Evolutionary conservation across 768 basidiomycete species (phyloP), one percentile per base, ranked within the genome.

Genomic region (Rhodotorula kratochvilovae): DNA sequence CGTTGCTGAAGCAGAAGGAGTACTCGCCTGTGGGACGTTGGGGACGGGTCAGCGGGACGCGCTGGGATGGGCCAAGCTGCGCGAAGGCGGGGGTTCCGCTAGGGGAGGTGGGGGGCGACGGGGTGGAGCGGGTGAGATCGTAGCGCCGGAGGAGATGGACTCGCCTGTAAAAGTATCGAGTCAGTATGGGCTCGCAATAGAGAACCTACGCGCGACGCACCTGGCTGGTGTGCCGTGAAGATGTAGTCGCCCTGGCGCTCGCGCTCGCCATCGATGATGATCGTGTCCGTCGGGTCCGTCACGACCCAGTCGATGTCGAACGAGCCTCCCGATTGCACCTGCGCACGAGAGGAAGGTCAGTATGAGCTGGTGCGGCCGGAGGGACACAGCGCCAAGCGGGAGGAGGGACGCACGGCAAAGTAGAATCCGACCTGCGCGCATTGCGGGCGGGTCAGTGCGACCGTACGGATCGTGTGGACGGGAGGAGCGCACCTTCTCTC

Each of bases 201-300:
- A 2, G 3, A 19, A 8, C 19, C 13, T 1, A 86, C 21, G 33
- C 15, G 1, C 4, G 23, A 35, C 55, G 55, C 21, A 56, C 55
- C 55, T 29, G 51, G 13, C 19, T 86, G 31, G 82, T 96, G 95
- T 29, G 92, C 96, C 7, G 96, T 98, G 72, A 98, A 85, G 65
- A 99, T 91, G 78, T 89, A 98, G 86, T 99, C 96, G 45, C 96
- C 96, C 75, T 96, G 92, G 43, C 91, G 88, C 78, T 98, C 95
- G 36, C 89, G 87, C 76, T 85, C 82, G 63, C 93, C 96, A 62
- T 94, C 90, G 57, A 99, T 86, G 35, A 98, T 81, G 45, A 94
- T 83, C 79, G 88, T 91, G 78, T 91, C 90, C 68, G 87, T 88
- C 13, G 96, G 95, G 80, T 95, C 92, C 76, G 89, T 92, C 74